Conservation (phyloP, 768 basidiomycete species). For the Rhodosporidiobolus sp. region DNA sequence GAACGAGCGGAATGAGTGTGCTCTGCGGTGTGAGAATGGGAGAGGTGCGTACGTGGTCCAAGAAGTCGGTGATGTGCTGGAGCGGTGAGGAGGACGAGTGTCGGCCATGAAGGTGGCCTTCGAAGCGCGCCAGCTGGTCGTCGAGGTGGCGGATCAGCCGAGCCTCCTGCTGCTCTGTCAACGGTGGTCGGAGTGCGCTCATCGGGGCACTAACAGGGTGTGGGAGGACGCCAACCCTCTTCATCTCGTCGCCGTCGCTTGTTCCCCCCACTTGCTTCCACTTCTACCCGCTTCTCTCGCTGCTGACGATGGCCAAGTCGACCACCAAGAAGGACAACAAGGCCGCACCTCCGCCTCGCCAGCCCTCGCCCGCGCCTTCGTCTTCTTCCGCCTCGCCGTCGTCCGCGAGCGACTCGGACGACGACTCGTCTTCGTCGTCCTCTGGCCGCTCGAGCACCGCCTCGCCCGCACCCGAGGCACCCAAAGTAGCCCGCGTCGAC, state of each 20-base stretch:
- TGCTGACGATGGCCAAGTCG: conserved; percentile 31
- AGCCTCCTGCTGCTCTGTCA: conserved; percentile 13
- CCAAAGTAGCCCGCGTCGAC: conserved; percentile 7
- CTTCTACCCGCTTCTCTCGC: too few relatives aligned
- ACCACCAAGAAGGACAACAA: conserved; percentile 20
- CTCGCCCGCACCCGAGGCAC: not conserved
- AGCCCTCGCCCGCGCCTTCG: conserved; percentile 13
- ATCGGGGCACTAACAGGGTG: not conserved
- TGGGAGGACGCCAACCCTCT: not conserved
- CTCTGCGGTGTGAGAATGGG: rapidly evolving
- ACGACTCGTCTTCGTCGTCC: conserved; percentile 12
- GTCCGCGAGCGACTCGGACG: conserved; percentile 6
- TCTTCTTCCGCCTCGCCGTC: conserved; percentile 5
- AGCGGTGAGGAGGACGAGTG: conserved; percentile 4
- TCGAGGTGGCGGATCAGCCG: conserved; percentile 36
- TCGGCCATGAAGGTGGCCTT: conserved; percentile 9
- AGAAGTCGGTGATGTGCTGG: conserved; percentile 11
- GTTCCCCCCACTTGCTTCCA: not conserved
- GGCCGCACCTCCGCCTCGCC: not conserved
- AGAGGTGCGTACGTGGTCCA: conserved; percentile 2
- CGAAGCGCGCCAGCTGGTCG: conserved; percentile 9
- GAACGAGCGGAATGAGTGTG: not conserved
- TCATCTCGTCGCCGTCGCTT: not conserved
- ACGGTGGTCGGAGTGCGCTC: not conserved
- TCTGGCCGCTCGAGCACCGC: conserved; percentile 2